Evolutionary conservation across 169 alveolate species (phyloP), one percentile per base, ranked within the genome.

Genomic region (Plasmodium fragile): DNA sequence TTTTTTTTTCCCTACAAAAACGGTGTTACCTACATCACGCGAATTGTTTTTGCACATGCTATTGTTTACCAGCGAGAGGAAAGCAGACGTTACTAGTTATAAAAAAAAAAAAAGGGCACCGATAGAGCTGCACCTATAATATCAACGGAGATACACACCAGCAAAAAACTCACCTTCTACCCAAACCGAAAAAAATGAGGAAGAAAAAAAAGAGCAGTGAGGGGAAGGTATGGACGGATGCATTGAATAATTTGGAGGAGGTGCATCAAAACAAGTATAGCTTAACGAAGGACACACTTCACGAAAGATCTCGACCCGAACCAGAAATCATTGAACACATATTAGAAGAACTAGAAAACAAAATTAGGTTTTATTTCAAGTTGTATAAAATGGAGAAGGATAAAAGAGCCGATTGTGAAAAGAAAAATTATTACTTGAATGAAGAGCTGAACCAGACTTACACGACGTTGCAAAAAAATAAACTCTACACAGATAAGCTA

Each of bases 321-420:
- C 97, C 97, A 0, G 97, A 96, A 94, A 94, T 97, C 13, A 81
- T 97, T 22, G 98, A 97, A 80, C 96, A 96, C 82, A 82, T 96
- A 91, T 80, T 97, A 43, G 98, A 96, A 53, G 98, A 95, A 36
- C 79, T 97, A 85, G 98, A 97, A 70, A 93, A 93, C 3, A 95
- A 95, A 34, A 95, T 97, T 85, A 94, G 97, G 70, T 95, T 96
- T 93, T 97, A 97, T 81, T 97, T 97, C 77, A 92, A 94, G 45
- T 78, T 97, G 80, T 97, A 95, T 87, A 78, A 95, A 92, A 75
- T 96, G 16, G 98, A 97, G 81, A 92, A 98, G 8, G 97, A 97
- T 55, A 93, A 93, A 82, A 95, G 98, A 89, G 91, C 95, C 75
- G 70, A 91, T 82, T 41, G 95, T 22, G 98, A 97, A 53, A 95